Evolutionary conservation across 306 rosid species (phyloP).

Genomic region (Crataegus laevigata): DNA sequence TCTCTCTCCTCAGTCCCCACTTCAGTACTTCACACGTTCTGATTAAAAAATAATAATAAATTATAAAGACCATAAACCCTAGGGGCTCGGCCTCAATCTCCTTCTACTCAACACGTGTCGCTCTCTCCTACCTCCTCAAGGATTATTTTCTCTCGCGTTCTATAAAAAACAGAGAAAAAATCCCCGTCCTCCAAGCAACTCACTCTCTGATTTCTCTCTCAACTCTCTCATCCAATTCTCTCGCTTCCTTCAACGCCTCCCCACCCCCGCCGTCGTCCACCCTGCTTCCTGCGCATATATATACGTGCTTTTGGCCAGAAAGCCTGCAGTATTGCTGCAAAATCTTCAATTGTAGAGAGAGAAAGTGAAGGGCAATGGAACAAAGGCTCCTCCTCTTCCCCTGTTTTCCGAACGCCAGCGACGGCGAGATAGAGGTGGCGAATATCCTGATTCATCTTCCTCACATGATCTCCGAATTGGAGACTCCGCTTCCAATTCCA

Average conservation of each 20-base stretch:
- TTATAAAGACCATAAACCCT: constrained; percentile 31
- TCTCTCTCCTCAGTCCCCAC: neutral
- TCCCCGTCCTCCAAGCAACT: constrained; percentile 19
- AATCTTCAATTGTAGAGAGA: neutral
- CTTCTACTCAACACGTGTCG: constrained; percentile 40
- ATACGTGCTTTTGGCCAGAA: neutral
- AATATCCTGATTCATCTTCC: constrained; percentile 25
- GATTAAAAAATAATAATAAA: neutral
- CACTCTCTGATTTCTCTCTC: neutral
- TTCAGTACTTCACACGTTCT: neutral
- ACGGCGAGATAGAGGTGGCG: constrained; percentile 27
- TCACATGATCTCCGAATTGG: constrained; percentile 1
- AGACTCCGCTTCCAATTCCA: neutral
- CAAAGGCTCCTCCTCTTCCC: neutral
- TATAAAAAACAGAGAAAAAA: neutral
- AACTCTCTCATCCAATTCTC: neutral
- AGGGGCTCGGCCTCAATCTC: constrained; percentile 24
- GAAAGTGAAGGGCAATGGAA: neutral
- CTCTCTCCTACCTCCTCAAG: neutral
- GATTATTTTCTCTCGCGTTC: constrained; percentile 5
- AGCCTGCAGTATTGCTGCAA: neutral
- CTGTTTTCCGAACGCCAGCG: neutral
- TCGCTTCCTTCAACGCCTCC: neutral
- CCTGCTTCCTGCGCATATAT: neutral
- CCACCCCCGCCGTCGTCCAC: neutral